Percentiles rank a stretch among this genome's conserved stretches.
Conservation (phyloP, 2,329 filamentous ascomycete genomes). For the Xylaria hypoxylon region DNA sequence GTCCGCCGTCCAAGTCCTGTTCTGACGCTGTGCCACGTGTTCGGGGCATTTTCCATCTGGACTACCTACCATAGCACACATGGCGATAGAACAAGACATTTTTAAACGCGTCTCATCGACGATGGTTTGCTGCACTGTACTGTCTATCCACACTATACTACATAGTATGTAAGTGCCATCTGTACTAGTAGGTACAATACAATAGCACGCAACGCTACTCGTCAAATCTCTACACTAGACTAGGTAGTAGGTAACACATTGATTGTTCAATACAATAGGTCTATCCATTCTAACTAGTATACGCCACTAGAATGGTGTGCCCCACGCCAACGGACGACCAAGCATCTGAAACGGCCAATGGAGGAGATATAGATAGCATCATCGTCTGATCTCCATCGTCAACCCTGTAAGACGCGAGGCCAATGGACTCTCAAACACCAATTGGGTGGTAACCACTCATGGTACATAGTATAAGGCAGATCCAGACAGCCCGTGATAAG, state of each 20-base stretch:
- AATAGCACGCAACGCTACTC: too few species aligned
- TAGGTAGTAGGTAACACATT: slow-evolving; percentile 5
- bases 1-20: slow-evolving; percentile 8
- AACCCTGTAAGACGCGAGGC: slow-evolving; percentile 19
- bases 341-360: slow-evolving; percentile 46
- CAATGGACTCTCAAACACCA: slow-evolving; percentile 13
- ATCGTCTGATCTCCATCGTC: slow-evolving; percentile 40
- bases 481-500: slow-evolving; percentile 26
- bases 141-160: too few species aligned
- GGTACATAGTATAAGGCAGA: slow-evolving; percentile 15
- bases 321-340: slow-evolving; percentile 24
- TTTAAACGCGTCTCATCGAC: too few species aligned
- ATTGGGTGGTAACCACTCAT: slow-evolving; percentile 28
- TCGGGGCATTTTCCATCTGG: slow-evolving; percentile 33
- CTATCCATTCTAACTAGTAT: too few species aligned
- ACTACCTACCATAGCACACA: background rate
- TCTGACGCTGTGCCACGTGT: slow-evolving; percentile 33
- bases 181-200: too few species aligned
- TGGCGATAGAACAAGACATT: too few species aligned
- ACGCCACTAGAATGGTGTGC: background rate
- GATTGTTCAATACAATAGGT: slow-evolving; percentile 1
- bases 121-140: too few species aligned
- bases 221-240: too few species aligned
- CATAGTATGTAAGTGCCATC: too few species aligned
- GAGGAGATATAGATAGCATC: slow-evolving; percentile 30